Evolutionary conservation across 352 stramenopile species (phyloP).

Genomic region (Pythium biforme): DNA sequence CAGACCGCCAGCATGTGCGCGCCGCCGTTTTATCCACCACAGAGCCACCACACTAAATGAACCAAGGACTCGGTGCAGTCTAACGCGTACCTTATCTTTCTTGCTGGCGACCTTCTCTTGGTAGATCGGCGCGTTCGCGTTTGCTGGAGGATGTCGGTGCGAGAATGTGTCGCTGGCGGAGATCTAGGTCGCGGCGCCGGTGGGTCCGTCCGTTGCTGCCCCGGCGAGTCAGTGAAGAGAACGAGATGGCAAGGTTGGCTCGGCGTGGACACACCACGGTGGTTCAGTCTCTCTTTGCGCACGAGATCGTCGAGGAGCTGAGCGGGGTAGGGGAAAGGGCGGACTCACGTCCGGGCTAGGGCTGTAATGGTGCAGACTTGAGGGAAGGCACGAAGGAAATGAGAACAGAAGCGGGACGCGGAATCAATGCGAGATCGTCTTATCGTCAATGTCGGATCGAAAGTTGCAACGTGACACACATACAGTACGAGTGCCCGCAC

Average conservation of each 20-base stretch:
- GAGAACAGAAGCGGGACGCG: slow-evolving; percentile 17
- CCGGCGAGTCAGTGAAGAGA: slow-evolving; percentile 18
- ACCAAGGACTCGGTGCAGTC: background rate
- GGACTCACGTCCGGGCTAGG: slow-evolving; percentile 22
- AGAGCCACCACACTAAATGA: background rate
- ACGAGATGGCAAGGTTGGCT: slow-evolving; percentile 25
- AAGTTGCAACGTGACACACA: slow-evolving; percentile 20
- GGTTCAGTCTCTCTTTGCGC: slow-evolving; percentile 24
- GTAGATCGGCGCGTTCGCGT: slow-evolving; percentile 8
- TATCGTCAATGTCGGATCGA: slow-evolving; percentile 20
- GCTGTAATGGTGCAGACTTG: slow-evolving; percentile 24
- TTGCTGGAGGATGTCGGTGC: slow-evolving; percentile 12
- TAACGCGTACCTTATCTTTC: slow-evolving; percentile 11
- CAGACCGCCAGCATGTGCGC: background rate
- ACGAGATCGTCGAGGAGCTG: slow-evolving; percentile 7
- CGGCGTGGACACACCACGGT: slow-evolving; percentile 15
- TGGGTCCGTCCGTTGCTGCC: background rate
- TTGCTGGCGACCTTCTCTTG: slow-evolving; percentile 14
- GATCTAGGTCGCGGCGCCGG: slow-evolving; percentile 14
- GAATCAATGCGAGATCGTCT: slow-evolving; percentile 20
- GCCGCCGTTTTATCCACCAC: background rate
- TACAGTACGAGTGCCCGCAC: background rate
- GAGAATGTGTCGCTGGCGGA: slow-evolving; percentile 13
- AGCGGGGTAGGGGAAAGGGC: slow-evolving; percentile 14
- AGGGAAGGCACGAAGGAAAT: slow-evolving; percentile 23